phyloP scores from a whole-genome alignment of 2,329 filamentous ascomycete genomes.

The Xylariales sp. region DNA sequence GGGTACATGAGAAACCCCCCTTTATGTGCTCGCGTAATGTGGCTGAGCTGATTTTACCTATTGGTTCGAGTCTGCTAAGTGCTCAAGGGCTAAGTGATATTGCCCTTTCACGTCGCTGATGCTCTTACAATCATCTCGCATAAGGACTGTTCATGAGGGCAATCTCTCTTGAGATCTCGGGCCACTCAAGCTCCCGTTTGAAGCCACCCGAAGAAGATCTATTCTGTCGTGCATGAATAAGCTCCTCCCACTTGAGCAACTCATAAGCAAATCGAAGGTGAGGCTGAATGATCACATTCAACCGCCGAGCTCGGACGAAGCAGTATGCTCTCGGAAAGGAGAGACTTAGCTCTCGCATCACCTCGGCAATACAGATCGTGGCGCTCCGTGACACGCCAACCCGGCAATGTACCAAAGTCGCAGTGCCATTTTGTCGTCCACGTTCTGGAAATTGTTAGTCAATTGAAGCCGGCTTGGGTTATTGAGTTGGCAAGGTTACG shows the following conservation, averaged over 20 bases:
- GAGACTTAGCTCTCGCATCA: conserved; percentile 77
- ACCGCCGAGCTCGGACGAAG: conserved; percentile 83
- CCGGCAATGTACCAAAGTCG: conserved; percentile 92
- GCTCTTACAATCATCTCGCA: conserved; percentile 47
- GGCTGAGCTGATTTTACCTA: too few species aligned
- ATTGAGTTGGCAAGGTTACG: conserved; percentile 30
- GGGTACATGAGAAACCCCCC: too few species aligned
- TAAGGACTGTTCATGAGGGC: conserved; percentile 96
- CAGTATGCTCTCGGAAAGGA: conserved; percentile 94
- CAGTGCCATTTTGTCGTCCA: conserved; percentile 70
- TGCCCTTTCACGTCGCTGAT: background rate
- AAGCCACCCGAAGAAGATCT: conserved; percentile 39
- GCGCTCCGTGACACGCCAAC: conserved; percentile 94
- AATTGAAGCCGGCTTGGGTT: background rate
- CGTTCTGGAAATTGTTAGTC: conserved; percentile 52
- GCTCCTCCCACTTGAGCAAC: conserved; percentile 92
- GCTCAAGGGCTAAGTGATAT: too few species aligned
- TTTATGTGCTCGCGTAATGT: too few species aligned
- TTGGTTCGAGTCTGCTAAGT: too few species aligned
- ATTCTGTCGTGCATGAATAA: conserved; percentile 51
- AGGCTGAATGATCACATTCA: conserved; percentile 98
- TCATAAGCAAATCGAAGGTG: conserved; percentile 94
- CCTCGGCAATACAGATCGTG: conserved; percentile 98
- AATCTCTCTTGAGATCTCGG: conserved; percentile 81
- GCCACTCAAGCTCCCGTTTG: conserved; percentile 86